Base-by-base conservation (phyloP, 1,284 basidiomycete species). In the Trichosporon sp. region DNA sequence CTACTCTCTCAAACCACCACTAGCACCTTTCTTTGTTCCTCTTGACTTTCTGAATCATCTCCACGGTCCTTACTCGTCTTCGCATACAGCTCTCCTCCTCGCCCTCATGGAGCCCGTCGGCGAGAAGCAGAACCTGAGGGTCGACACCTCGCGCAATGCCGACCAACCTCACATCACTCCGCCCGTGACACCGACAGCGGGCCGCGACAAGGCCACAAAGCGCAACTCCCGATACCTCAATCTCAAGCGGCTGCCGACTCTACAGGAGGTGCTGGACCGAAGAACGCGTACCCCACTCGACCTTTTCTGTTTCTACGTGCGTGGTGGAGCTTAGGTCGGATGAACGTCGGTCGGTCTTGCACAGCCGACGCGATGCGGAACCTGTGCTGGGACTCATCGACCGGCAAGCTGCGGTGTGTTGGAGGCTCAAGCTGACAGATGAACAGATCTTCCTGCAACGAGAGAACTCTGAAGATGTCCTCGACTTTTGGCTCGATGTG, bases 401-500 rank as follows among this genome's bases (percentile, higher is more conserved):
- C 23, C 19, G 40, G 40, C 19, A n/a, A 21, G 8, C 19, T 2
- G 9, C 19, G 40, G 19, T 23, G 3, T n/a, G 16, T 3, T 11
- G 16, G 16, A 37, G 6, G 19, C 5, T n/a, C 16, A 32, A 44
- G n/a, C 40, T 44, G 40, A 44, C 19, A n/a, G n/a, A 54, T 16
- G n/a, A 9, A 25, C 67, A 80, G 79, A 81, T 84, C 67, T 96
- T 95, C 78, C 83, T 97, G 44, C 93, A 98, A 78, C 87, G 94
- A 40, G 94, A 97, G 81, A 89, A 91, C 33, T 88, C 92, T 61
- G 95, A 97, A 78, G 95, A 98, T 77, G 90, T 95, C 46, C 83
- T 99, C 58, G 95, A 98, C 80, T 99, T 99, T 74, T 99, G 95
- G 95, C 87, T 99, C 33, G 95, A 99, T 76, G 95, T 98, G 2